Percentiles rank a stretch among this genome's conserved stretches.
phyloP scores from a whole-genome alignment of 2,329 filamentous ascomycete species.

The Ophiostoma tasmaniense region DNA sequence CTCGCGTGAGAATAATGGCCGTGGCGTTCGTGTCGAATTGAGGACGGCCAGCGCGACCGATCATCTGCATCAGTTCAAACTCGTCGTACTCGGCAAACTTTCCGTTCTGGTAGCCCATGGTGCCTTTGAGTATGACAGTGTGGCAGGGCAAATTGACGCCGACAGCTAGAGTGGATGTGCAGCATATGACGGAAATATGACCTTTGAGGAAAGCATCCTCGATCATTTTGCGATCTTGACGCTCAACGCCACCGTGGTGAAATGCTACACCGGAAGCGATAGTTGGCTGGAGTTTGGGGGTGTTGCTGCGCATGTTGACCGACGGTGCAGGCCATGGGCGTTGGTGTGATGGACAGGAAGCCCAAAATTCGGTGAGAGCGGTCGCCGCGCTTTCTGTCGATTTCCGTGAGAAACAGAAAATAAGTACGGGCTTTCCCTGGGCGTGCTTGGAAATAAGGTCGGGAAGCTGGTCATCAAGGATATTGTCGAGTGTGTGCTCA shows the following conservation, averaged over 20 bases:
- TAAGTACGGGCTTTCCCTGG: slow-evolving; percentile 65
- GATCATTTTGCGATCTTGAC: slow-evolving; percentile 54
- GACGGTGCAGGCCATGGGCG: slow-evolving; percentile 57
- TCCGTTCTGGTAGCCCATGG: slow-evolving; percentile 54
- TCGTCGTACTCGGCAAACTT: slow-evolving; percentile 64
- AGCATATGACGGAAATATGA: slow-evolving; percentile 73
- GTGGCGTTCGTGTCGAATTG: slow-evolving; percentile 71
- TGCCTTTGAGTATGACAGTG: slow-evolving; percentile 76
- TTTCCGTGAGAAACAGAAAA: slow-evolving; percentile 73
- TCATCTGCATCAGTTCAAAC: slow-evolving; percentile 84
- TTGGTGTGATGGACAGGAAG: slow-evolving; percentile 38
- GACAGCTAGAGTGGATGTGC: slow-evolving; percentile 75
- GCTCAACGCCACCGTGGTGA: slow-evolving; percentile 69
- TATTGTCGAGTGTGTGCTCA: slow-evolving; percentile 68
- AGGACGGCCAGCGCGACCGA: slow-evolving; percentile 72
- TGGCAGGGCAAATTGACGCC: slow-evolving; percentile 80
- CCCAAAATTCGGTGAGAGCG: slow-evolving; percentile 59
- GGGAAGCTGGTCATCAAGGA: slow-evolving; percentile 56
- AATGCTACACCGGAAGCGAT: slow-evolving; percentile 58
- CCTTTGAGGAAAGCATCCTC: slow-evolving; percentile 62
- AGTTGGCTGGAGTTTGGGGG: slow-evolving; percentile 48
- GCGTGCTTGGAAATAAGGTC: slow-evolving; percentile 59
- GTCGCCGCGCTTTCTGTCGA: slow-evolving; percentile 61
- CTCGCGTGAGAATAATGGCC: slow-evolving; percentile 70
- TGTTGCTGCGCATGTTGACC: slow-evolving; percentile 44